These are phyloP conservation scores for Lipomyces yamanashiensis DNA, from an alignment of 805 yeast species.

Conservation along the genomic window DNA sequence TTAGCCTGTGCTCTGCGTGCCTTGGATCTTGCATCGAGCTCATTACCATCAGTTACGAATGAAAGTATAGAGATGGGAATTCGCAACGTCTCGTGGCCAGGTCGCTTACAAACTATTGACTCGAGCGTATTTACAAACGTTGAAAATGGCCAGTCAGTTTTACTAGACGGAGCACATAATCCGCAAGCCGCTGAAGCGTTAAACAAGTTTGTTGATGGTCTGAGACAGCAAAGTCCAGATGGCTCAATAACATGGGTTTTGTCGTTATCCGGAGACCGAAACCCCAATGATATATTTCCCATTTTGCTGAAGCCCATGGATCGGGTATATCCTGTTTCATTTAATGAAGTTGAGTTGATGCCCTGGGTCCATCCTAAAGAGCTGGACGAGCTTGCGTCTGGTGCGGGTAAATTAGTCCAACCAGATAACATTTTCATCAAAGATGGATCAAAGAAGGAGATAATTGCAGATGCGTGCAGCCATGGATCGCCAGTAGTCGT, in stretches of 20 bases:
- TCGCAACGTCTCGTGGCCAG: conserved; percentile 73
- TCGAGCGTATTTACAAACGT: conserved; percentile 19
- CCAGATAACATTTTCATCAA: not conserved
- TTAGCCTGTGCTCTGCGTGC: conserved; percentile 68
- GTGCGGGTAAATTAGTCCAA: conserved; percentile 40
- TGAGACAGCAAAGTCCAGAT: conserved; percentile 35
- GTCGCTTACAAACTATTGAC: conserved; percentile 66
- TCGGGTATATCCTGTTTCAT: conserved; percentile 62
- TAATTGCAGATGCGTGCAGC: conserved; percentile 40
- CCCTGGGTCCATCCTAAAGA: conserved; percentile 78
- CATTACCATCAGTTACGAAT: conserved; percentile 43
- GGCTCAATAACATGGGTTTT: conserved; percentile 61
- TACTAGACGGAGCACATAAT: conserved; percentile 95
- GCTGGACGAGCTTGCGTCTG: conserved; percentile 44
- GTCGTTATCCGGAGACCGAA: conserved; percentile 79
- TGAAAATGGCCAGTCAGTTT: conserved; percentile 43
- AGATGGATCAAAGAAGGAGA: not conserved
- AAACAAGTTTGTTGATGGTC: conserved; percentile 54
- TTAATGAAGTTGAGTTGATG: conserved; percentile 81
- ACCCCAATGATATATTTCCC: conserved; percentile 55
- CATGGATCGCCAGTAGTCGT: conserved; percentile 52
- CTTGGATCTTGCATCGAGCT: conserved; percentile 44
- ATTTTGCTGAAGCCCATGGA: conserved; percentile 59
- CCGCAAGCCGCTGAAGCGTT: conserved; percentile 80
- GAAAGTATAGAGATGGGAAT: conserved; percentile 58